phyloP scores from a whole-genome alignment of 768 basidiomycete genomes.

The Heimioporus sp. region DNA sequence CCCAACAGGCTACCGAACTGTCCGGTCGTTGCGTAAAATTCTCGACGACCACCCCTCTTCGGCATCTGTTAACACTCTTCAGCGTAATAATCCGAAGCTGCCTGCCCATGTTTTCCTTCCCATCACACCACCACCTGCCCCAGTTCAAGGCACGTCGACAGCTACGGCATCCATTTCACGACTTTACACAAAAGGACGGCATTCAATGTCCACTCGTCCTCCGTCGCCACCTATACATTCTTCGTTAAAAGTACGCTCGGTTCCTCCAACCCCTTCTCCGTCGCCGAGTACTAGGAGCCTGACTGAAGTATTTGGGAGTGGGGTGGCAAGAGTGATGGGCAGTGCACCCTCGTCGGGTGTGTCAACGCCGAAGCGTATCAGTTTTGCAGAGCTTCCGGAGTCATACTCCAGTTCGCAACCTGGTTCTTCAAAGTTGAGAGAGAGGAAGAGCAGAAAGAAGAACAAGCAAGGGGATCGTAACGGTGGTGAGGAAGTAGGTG shows the following conservation, averaged over 20 bases:
- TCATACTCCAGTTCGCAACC: conserved; percentile 46
- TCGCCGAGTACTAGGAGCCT: conserved; percentile 31
- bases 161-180: conserved; percentile 78
- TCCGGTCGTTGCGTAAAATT: conserved; percentile 68
- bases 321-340: conserved; percentile 28
- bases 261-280: conserved; percentile 36
- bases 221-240: conserved; percentile 59
- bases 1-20: conserved; percentile 54
- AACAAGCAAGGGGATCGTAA: conserved; percentile 35
- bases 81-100: conserved; percentile 10
- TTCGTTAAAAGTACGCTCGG: conserved; percentile 40
- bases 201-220: conserved; percentile 60
- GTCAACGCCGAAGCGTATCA: conserved; percentile 74
- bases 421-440: conserved; percentile 35
- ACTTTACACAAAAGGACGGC: conserved; percentile 63
- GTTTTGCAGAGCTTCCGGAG: conserved; percentile 74
- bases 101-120: conserved; percentile 32
- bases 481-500: conserved; percentile 20
- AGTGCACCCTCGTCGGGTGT: conserved; percentile 48
- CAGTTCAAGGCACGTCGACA: conserved; percentile 59
- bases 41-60: conserved; percentile 50
- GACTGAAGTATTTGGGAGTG: conserved; percentile 27
- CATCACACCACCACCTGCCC: conserved; percentile 47
- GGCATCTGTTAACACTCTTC: conserved; percentile 17
- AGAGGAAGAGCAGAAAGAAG: conserved; percentile 30